Evolutionary conservation across 176 grass and related monocot species (phyloP), one percentile per base, ranked within the genome.

Genomic region (Saccharum spontaneum): DNA sequence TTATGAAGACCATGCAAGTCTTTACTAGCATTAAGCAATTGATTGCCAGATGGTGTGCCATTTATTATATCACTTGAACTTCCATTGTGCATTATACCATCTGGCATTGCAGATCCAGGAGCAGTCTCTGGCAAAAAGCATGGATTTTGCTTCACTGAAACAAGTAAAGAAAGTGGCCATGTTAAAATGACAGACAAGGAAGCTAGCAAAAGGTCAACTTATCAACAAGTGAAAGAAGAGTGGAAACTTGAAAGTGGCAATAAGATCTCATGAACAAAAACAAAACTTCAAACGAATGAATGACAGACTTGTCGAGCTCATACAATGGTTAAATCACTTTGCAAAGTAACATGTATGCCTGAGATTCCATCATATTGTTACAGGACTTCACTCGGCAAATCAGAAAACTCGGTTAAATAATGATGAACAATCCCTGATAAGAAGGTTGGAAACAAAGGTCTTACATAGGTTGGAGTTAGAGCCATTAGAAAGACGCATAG

Each of bases 61-160:
- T 97, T 92, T 82, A 92, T 62, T 31, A 77, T 50, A 86, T 84
- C 86, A 44, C 79, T 71, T 28, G 92, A 87, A 77, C 50, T 81
- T 84, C 91, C 97, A 78, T 92, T 99, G 78, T 72, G 69, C 79
- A 91, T 84, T 84, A 83, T 85, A 79, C 62, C 80, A 76, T 96
- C 90, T 78, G 84, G 74, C 46, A 91, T 86, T 63, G 83, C 69
- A 78, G 76, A 70, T 40, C 77, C 81, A 24, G 89, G 66, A 86
- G 87, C 67, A 62, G 76, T 83, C 54, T 91, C 91, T 67, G 90
- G 31, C 78, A 92, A 73, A 92, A 91, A 92, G 76, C 91, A 99
- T 20, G 79, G 9, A 68, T 76, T 84, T 90, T 90, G 91, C 85
- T 99, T 94, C 77, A 92, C 97, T 99, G 88, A 88, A 92, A 92